Base-by-base conservation (phyloP, 805 yeast genomes). In the Isabelozyma gotoi region DNA sequence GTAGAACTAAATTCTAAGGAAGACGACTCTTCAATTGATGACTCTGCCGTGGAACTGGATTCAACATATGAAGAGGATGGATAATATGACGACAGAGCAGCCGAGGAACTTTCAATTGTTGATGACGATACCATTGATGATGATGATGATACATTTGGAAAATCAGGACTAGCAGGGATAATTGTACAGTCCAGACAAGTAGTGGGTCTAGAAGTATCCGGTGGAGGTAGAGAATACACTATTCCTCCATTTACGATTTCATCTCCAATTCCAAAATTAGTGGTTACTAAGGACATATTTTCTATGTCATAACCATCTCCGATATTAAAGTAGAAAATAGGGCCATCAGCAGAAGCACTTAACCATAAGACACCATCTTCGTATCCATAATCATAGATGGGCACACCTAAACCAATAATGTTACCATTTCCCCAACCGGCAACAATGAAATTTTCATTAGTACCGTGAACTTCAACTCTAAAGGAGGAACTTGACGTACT, bases 341-440 rank as follows among this genome's bases (percentile, higher is more conserved):
- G 10, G 2, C 27, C 27, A 10, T 21, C 27, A 7, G 7, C 27
- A 21, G 27, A 21, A 21, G 27, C 7, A 21, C 10, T 12, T 6
- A 36, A 15, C 19, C 29, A 15, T 14, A 63, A 57, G 14, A 53
- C 45, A 34, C 62, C 62, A 14, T 55, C 47, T 3, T 19, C 34
- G 2, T 50, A 33, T 21, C 44, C 45, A 42, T 55, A 36, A 36
- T 18, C 19, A 3, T 8, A 12, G 16, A 36, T 18, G 43, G 35
- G 29, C 10, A 20, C 20, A 41, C 7, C 35, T n/a, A 32, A 15
- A 5, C 53, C 57, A 39, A 59, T 48, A 24, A 41, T 35, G 34
- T 61, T 58, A 12, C 61, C 58, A 29, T 45, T 42, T 43, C 66
- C 64, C 37, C 48, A 61, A 19, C 64, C 64, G 33, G 52, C 49